phyloP scores from a whole-genome alignment of 495 filamentous ascomycete species.

The Monascus purpureus region DNA sequence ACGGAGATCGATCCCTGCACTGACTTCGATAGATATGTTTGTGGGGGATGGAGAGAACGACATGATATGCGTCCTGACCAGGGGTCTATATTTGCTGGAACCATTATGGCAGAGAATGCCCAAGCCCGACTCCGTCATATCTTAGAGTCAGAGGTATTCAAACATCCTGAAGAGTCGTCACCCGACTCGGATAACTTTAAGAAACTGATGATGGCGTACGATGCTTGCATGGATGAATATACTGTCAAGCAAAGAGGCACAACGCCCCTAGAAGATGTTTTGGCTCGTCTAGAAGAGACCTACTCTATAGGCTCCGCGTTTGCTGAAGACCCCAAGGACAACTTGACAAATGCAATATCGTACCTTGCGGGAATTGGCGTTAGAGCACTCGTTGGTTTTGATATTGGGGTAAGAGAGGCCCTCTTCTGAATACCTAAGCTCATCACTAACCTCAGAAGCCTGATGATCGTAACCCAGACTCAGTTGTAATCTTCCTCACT shows the following conservation, averaged over 20 bases:
- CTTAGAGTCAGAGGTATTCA: slow-evolving; percentile 28
- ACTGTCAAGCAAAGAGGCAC: slow-evolving; percentile 38
- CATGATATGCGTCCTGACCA: slow-evolving; percentile 57
- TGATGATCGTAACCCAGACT: slow-evolving; percentile 52
- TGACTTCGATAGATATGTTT: slow-evolving; percentile 55
- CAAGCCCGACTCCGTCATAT: slow-evolving; percentile 48
- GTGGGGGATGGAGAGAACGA: slow-evolving; percentile 49
- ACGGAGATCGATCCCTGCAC: slow-evolving; percentile 51
- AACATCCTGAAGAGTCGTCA: slow-evolving; percentile 5
- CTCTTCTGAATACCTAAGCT: not conserved
- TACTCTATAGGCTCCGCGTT: slow-evolving; percentile 35
- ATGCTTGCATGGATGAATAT: slow-evolving; percentile 49
- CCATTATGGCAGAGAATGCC: slow-evolving; percentile 44
- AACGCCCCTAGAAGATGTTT: slow-evolving; percentile 34
- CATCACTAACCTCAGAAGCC: slow-evolving; percentile 14
- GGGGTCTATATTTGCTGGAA: slow-evolving; percentile 42
- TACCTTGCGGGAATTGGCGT: slow-evolving; percentile 40
- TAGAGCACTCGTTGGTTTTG: slow-evolving; percentile 29
- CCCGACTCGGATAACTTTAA: slow-evolving; percentile 49
- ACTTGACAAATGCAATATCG: slow-evolving; percentile 37
- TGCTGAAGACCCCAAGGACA: slow-evolving; percentile 17
- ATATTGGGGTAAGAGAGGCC: slow-evolving; percentile 30
- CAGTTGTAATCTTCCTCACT: slow-evolving; percentile 40
- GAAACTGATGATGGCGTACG: slow-evolving; percentile 48
- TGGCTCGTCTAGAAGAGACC: slow-evolving; percentile 37